phyloP scores from a whole-genome alignment of 83 land plant genomes.

The Larix sibirica region DNA sequence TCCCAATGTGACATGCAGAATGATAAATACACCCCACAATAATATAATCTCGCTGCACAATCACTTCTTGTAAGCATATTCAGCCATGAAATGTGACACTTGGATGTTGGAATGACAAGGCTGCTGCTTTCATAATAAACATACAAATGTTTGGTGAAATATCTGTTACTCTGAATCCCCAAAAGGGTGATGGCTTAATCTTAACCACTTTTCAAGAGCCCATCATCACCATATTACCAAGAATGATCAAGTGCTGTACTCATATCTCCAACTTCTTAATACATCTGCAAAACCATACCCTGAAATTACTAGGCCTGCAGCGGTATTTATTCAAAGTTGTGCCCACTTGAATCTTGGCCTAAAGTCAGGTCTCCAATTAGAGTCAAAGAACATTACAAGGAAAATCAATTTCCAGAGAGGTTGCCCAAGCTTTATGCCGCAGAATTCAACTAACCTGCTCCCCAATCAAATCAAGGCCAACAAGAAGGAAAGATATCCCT shows the following conservation, averaged over 20 bases:
- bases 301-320: conserved; percentile 6
- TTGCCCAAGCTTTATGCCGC: not conserved
- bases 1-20: conserved; percentile 6
- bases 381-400: conserved; percentile 2
- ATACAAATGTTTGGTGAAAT: not conserved
- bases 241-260: not conserved
- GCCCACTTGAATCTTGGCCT: conserved; percentile 8
- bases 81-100: not conserved
- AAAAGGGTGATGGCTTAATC: not conserved
- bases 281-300: conserved; percentile 3
- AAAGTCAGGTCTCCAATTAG: conserved; percentile 3
- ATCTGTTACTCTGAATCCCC: not conserved
- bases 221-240: not conserved
- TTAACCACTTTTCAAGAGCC: not conserved
- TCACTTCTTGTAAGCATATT: conserved; percentile 5
- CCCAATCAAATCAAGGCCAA: conserved; percentile 70
- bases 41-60: not conserved
- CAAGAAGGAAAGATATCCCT: conserved; percentile 57
- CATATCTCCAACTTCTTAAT: conserved; percentile 4
- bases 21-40: conserved; percentile 4
- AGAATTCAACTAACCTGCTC: conserved; percentile 54
- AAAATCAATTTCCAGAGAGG: not conserved
- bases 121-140: conserved; percentile 8
- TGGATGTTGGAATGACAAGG: not conserved
- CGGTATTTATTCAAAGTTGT: conserved; percentile 9